Evolutionary conservation across 805 yeast species (phyloP).

Genomic region (Huiozyma sinensis): DNA sequence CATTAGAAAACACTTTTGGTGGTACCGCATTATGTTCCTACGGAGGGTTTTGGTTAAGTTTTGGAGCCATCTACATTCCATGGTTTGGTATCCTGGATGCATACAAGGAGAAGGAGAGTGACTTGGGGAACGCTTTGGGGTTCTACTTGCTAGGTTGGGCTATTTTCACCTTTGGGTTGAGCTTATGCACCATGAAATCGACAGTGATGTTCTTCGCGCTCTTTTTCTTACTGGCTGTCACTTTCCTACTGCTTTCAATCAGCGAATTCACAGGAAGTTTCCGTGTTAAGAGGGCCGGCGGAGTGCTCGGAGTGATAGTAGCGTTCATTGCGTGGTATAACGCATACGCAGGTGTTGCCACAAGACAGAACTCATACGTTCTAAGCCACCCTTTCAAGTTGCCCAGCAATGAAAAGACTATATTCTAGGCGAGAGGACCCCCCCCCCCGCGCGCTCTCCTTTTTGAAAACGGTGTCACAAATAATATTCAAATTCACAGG

Average conservation of each 20-base stretch:
- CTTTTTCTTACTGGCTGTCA: conserved; percentile 42
- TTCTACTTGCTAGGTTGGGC: conserved; percentile 54
- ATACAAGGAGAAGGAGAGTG: conserved; percentile 31
- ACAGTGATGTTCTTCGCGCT: conserved; percentile 52
- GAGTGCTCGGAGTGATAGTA: conserved; percentile 51
- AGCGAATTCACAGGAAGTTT: conserved; percentile 37
- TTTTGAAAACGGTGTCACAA: background rate
- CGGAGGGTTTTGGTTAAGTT: conserved; percentile 65
- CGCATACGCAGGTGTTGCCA: conserved; percentile 61
- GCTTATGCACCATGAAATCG: conserved; percentile 48
- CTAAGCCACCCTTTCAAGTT: conserved; percentile 24
- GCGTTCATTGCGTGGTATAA: conserved; percentile 58
- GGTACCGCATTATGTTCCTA: conserved; percentile 51
- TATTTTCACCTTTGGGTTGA: conserved; percentile 45
- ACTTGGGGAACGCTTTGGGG: conserved; percentile 42
- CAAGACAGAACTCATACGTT: conserved; percentile 43
- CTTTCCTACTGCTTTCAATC: conserved; percentile 44
- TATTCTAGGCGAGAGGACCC: background rate
- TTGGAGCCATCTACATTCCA: conserved; percentile 45
- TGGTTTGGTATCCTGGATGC: conserved; percentile 52
- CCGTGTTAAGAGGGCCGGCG: conserved; percentile 43
- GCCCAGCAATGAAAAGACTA: conserved; percentile 21
- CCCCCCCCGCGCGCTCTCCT: background rate
- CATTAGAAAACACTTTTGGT: conserved; percentile 55
- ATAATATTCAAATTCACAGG: background rate